These are phyloP conservation scores for Gonapodya sp. DNA, from an alignment of 192 early-diverging fungal species.

Conservation along the genomic window DNA sequence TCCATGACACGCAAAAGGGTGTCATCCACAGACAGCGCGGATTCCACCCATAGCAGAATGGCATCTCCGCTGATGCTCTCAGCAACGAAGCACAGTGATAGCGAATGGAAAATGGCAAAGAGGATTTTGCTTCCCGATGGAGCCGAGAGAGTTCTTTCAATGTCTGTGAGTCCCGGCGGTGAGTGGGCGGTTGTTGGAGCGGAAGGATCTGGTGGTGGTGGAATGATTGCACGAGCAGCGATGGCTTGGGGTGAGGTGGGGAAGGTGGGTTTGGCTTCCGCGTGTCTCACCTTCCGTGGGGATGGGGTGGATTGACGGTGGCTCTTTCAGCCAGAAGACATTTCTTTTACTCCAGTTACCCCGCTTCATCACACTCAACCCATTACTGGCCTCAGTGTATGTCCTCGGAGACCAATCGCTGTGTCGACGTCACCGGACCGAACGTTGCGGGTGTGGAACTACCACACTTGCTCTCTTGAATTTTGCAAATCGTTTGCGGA, in stretches of 20 bases:
- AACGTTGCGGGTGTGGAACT: conserved; percentile 53
- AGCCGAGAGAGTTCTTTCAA: background rate
- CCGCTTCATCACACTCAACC: conserved; percentile 46
- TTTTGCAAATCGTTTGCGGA: conserved; percentile 53
- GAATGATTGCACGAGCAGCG: background rate
- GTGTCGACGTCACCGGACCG: conserved; percentile 43
- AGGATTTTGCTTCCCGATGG: background rate
- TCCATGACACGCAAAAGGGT: background rate
- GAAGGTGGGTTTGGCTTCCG: no score
- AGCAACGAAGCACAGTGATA: background rate
- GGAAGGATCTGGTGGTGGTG: background rate
- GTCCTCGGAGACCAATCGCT: conserved; percentile 42
- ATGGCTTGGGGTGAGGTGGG: background rate
- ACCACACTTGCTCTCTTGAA: conserved; percentile 38
- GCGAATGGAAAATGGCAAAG: background rate
- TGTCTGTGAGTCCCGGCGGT: background rate
- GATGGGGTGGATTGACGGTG: background rate
- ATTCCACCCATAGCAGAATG: background rate
- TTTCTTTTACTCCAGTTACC: background rate
- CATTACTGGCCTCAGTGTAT: conserved; percentile 43
- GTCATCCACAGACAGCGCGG: background rate
- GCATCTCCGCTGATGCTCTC: background rate
- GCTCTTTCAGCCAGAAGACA: background rate
- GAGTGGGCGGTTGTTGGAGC: background rate
- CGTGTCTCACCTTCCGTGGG: no score